Percentiles rank a stretch among this genome's conserved stretches.
Evolutionary conservation across 108 stramenopile genomes (phyloP).

Genomic region (Poteriospumella lacustris): DNA sequence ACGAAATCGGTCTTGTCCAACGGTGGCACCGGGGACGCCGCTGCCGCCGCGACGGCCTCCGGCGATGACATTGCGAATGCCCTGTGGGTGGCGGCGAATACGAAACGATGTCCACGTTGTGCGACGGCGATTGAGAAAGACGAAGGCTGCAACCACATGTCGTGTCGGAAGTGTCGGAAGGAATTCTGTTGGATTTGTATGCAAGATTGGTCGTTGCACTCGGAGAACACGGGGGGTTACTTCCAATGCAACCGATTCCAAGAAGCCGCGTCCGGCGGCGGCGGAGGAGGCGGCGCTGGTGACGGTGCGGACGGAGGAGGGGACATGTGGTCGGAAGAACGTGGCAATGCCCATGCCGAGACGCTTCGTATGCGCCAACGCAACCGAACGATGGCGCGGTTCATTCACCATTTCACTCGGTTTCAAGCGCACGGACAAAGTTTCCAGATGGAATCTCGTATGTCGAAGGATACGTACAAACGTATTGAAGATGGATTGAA

Average conservation of each 20-base stretch:
- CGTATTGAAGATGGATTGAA: not conserved
- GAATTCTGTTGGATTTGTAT: conserved; percentile 99
- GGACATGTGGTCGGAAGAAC: conserved; percentile 2
- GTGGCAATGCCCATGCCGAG: conserved; percentile 18
- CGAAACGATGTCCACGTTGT: conserved; percentile 96
- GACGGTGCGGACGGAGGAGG: not conserved
- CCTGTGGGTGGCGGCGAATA: conserved; percentile 98
- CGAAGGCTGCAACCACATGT: conserved; percentile 49
- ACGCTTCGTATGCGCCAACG: not conserved
- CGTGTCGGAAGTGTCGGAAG: conserved; percentile 20
- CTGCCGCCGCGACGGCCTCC: not conserved
- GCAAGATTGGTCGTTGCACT: conserved; percentile 51
- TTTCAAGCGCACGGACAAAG: not conserved
- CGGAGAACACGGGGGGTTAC: conserved; percentile 27
- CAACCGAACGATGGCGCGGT: not conserved
- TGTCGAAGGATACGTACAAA: not conserved
- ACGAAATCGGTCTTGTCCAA: not conserved
- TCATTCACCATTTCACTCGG: conserved; percentile 27
- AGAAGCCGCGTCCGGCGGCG: not conserved
- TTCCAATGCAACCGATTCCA: conserved; percentile 28
- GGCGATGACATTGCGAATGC: conserved; percentile 87
- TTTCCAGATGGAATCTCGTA: not conserved
- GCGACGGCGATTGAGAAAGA: conserved; percentile 95
- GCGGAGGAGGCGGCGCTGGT: not conserved
- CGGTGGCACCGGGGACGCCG: no score